Percentiles rank a stretch among this genome's conserved stretches.
These are phyloP conservation scores for Venustampulla echinocandica DNA, from an alignment of 495 filamentous ascomycete genomes.

Conservation along the genomic window DNA sequence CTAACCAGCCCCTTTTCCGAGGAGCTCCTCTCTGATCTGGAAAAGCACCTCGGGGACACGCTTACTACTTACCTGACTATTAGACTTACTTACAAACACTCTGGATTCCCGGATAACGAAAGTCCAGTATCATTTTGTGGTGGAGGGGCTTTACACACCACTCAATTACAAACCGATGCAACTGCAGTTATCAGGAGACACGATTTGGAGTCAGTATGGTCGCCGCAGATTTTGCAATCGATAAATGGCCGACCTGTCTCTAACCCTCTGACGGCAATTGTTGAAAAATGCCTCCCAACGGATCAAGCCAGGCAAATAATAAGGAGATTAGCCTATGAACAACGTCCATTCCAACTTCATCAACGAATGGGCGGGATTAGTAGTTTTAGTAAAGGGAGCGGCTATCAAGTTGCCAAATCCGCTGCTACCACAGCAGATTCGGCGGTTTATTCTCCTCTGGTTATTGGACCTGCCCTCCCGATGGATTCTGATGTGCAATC, in stretches of 20 bases:
- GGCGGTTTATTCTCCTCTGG: background rate
- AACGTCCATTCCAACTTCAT: constrained; percentile 1
- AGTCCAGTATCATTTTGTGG: background rate
- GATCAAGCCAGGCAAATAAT: constrained; percentile 32
- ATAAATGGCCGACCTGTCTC: constrained; percentile 18
- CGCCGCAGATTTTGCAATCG: constrained; percentile 15
- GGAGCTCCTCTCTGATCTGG: constrained; percentile 42
- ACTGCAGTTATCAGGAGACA: constrained; percentile 34
- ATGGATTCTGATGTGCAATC: background rate
- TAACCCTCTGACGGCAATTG: constrained; percentile 34
- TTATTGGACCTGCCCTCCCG: background rate
- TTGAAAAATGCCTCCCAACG: constrained; percentile 35
- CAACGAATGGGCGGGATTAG: constrained; percentile 4
- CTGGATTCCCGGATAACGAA: constrained; percentile 31
- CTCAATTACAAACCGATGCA: constrained; percentile 34
- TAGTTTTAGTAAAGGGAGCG: constrained; percentile 12
- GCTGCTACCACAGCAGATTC: too few species aligned
- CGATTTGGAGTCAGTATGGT: constrained; percentile 34
- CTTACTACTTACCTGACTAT: constrained; percentile 36
- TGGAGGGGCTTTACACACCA: constrained; percentile 21
- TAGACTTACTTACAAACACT: constrained; percentile 38
- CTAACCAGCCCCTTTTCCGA: constrained; percentile 24
- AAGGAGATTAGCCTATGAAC: constrained; percentile 23
- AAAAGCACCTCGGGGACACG: constrained; percentile 36
- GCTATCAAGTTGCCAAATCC: too few species aligned